Conservation (phyloP, 73 alveolate species). For the Tetrahymena thermophila region DNA sequence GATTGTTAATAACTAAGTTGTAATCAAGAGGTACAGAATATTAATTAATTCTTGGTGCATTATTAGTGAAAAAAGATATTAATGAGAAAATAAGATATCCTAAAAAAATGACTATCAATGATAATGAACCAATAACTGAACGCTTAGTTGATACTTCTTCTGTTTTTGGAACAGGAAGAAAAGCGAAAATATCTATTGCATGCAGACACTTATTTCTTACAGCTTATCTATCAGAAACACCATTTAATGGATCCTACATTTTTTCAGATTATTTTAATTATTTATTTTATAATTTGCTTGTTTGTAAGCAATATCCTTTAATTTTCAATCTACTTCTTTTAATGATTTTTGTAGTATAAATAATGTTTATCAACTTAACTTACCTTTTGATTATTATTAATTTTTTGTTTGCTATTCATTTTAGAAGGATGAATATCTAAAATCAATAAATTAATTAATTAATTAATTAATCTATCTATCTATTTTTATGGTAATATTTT, state of each 20-base stretch:
- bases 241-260: neutral
- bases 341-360: neutral
- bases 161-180: constrained; percentile 35
- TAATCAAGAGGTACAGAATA: constrained; percentile 1
- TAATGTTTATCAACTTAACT: neutral
- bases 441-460: no score
- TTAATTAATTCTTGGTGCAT: constrained; percentile 29
- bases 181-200: constrained; percentile 15
- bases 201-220: neutral
- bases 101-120: neutral
- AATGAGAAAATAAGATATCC: constrained; percentile 1
- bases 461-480: no score
- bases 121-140: constrained; percentile 13
- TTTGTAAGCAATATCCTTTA: neutral
- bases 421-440: neutral
- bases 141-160: constrained; percentile 32
- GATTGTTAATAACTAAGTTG: neutral
- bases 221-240: neutral
- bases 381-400: neutral
- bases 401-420: neutral
- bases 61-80: neutral
- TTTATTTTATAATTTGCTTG: neutral
- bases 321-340: neutral
- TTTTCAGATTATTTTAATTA: neutral
- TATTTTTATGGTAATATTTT: no score